Percentiles rank a stretch among this genome's conserved stretches.
These are phyloP conservation scores for Funneliformis geosporum DNA, from an alignment of 192 early-diverging fungal genomes.

Conservation along the genomic window DNA sequence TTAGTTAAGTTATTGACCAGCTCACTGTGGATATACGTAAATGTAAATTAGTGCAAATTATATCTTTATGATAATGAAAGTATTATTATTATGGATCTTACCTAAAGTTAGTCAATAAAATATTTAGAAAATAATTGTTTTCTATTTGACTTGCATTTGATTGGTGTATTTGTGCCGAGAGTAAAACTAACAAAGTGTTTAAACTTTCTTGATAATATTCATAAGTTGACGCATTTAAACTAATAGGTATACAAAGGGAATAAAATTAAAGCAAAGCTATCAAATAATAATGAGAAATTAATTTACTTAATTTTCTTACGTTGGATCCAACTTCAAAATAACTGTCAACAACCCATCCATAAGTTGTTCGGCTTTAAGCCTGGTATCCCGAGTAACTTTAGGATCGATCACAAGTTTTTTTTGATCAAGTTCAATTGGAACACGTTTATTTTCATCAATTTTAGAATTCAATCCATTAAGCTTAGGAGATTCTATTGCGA, in stretches of 20 bases:
- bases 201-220: conserved; percentile 70
- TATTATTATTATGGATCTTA: conserved; percentile 28
- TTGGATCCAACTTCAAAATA: conserved; percentile 57
- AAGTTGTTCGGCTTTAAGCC: conserved; percentile 59
- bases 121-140: conserved; percentile 66
- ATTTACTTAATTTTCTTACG: conserved; percentile 39
- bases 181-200: conserved; percentile 63
- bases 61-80: not conserved
- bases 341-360: conserved; percentile 54
- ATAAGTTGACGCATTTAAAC: conserved; percentile 52
- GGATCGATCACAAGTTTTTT: conserved; percentile 48
- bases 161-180: conserved; percentile 64
- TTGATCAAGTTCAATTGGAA: conserved; percentile 43
- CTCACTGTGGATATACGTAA: not conserved
- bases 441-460: conserved; percentile 34
- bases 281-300: not conserved
- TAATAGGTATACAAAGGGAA: conserved; percentile 20
- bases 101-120: conserved; percentile 63
- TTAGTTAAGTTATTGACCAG: conserved; percentile 3
- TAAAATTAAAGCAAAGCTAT: not conserved
- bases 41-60: not conserved
- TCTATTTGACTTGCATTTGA: conserved; percentile 37
- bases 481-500: not conserved
- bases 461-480: conserved; percentile 33
- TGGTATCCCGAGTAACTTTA: conserved; percentile 42